A percentile compares a stretch with the other conserved stretches of the same genome.
phyloP scores from a whole-genome alignment of 345 rosid species.

The Lumnitzera racemosa region DNA sequence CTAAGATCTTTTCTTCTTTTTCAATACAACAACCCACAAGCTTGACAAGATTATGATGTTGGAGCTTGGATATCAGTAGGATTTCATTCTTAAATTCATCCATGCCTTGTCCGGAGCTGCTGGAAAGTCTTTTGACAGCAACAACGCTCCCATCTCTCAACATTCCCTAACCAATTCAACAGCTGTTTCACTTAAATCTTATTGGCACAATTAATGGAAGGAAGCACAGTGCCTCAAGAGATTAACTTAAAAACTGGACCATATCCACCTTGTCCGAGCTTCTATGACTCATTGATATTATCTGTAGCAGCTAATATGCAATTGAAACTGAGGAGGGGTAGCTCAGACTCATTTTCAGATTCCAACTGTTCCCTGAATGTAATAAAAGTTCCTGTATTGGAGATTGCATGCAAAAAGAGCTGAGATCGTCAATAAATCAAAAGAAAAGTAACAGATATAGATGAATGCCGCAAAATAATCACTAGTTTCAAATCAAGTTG shows the following conservation, averaged over 20 bases:
- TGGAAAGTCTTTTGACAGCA: conserved; percentile 54
- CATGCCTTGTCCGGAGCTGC: conserved; percentile 53
- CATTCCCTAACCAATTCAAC: conserved; percentile 28
- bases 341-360: background rate
- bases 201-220: background rate
- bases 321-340: background rate
- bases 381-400: background rate
- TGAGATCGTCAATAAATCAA: background rate
- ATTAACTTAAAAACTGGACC: conserved; percentile 7
- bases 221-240: background rate
- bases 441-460: background rate
- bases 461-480: no score
- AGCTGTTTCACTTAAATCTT: no score
- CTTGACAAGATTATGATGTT: conserved; percentile 57
- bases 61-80: conserved; percentile 45
- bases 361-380: background rate
- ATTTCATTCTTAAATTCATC: conserved; percentile 57
- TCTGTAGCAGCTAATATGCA: conserved; percentile 2
- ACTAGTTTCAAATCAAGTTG: no score
- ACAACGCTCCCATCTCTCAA: conserved; percentile 31
- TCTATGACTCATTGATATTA: background rate
- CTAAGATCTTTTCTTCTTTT: conserved; percentile 44
- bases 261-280: conserved; percentile 13
- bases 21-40: conserved; percentile 55
- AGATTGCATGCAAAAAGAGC: no score